Percentiles rank a stretch among this genome's conserved stretches.
Conservation (phyloP, 192 early-diverging fungal species). For the Rhizophagus sp. region DNA sequence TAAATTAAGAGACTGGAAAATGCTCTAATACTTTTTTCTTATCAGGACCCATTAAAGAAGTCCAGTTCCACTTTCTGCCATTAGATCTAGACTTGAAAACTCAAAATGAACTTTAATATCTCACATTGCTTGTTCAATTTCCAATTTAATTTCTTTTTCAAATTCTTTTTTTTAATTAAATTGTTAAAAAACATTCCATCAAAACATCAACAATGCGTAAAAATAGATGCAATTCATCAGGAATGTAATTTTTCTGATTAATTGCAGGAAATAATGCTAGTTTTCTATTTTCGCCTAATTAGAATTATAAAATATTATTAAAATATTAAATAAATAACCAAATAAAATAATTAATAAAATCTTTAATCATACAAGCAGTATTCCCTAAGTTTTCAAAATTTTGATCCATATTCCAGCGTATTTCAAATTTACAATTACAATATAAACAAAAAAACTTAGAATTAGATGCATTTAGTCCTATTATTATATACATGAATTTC, state of each 20-base stretch:
- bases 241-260: not conserved
- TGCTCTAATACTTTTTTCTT: not conserved
- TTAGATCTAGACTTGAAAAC: not conserved
- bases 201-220: not conserved
- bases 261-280: not conserved
- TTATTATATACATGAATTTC: constrained; percentile 1
- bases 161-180: not conserved
- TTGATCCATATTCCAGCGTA: not conserved
- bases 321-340: too few species aligned
- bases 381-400: not conserved
- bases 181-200: constrained; percentile 10
- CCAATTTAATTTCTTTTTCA: not conserved
- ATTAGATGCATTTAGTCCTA: not conserved
- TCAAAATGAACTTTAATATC: not conserved
- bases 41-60: constrained; percentile 8
- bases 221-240: not conserved
- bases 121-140: not conserved
- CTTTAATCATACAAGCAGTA: too few species aligned
- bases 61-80: not conserved
- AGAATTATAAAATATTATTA: too few species aligned
- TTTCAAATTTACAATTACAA: not conserved
- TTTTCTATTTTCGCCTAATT: not conserved
- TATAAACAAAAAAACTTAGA: constrained; percentile 1
- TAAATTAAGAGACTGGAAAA: not conserved
- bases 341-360: too few species aligned